Base-by-base conservation (phyloP, 768 basidiomycete genomes). In the Boletus rubescentipes region DNA sequence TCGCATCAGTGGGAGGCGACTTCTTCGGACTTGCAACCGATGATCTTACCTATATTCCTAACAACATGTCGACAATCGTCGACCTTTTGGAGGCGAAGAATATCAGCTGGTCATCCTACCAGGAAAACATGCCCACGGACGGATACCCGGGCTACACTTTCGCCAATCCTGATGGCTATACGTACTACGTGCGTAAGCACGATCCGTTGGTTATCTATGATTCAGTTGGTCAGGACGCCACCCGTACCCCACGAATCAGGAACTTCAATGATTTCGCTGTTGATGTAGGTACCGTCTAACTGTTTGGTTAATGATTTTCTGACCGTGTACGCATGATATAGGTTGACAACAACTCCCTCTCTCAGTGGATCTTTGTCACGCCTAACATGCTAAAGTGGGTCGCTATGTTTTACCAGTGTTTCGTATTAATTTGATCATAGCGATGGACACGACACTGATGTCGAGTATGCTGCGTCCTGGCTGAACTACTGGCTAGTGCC, bases 241-340 rank as follows among this genome's bases (percentile, higher is more conserved):
- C 65, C 0, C 81, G 84, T 38, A 67, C 72, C 12, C 57, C 61
- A 10, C 75, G 77, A 18, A 74, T 79, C 46, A 75, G 84, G 32
- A 85, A 83, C 65, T 86, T 84, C 63, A 85, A 85, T 51, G 75
- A 85, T 63, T 83, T 86, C 57, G 78, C 79, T 9, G 68, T 72
- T 26, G 86, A 87, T 58, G 67, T 84, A 34, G 8, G 64, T 54
- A 16, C 35, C 18, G n/a, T 41, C 12, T 20, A 20, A 9, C 56
- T 11, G 32, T 32, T 46, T 15, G 35, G 1, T 15, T 8, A 3
- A 16, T 35, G 4, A 36, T 23, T 29, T 20, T 16, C 46, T 61
- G 32, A 49, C 21, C 31, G 26, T 26, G 20, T 29, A 5, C 23
- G 11, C 9, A 5, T 37, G 18, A 49, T 30, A 18, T 12, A 69